Evolutionary conservation across 208 protist species (phyloP).

Genomic region (Polymyxa betae): DNA sequence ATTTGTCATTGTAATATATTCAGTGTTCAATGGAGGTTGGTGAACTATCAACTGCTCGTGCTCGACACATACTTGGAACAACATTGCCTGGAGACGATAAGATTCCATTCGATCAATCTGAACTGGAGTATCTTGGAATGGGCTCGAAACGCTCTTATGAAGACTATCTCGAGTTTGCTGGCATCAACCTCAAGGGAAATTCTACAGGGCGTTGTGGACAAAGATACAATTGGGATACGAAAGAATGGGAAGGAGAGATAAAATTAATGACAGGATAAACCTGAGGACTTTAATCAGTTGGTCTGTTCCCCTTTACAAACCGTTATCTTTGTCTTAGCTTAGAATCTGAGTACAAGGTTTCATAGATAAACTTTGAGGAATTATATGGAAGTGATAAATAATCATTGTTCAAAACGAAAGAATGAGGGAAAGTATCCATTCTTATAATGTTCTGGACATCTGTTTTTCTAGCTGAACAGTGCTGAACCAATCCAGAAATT

Average conservation of each 20-base stretch:
- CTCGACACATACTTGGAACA: background rate
- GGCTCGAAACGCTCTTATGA: background rate
- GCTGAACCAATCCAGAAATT: constrained; percentile 48
- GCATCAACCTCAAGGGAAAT: constrained; percentile 15
- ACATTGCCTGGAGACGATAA: constrained; percentile 7
- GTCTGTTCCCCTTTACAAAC: too few species aligned
- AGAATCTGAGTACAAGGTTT: too few species aligned
- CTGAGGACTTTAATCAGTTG: background rate
- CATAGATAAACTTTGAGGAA: too few species aligned
- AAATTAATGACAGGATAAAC: background rate
- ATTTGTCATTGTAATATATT: background rate
- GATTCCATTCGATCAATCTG: constrained; percentile 31
- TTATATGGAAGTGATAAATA: too few species aligned
- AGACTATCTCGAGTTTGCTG: constrained; percentile 13
- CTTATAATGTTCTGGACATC: too few species aligned
- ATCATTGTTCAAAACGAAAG: too few species aligned
- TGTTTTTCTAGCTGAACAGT: constrained; percentile 42
- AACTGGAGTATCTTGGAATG: background rate
- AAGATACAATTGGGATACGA: constrained; percentile 4
- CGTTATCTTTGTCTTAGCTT: too few species aligned
- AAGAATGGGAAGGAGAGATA: constrained; percentile 21
- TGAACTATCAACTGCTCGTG: constrained; percentile 9
- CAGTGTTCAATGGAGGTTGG: background rate
- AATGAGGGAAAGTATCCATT: too few species aligned
- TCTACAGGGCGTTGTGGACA: constrained; percentile 30